Base-by-base conservation (phyloP, 228 moss, liverwort and hornwort genomes). In the Sphagnum fallax region DNA sequence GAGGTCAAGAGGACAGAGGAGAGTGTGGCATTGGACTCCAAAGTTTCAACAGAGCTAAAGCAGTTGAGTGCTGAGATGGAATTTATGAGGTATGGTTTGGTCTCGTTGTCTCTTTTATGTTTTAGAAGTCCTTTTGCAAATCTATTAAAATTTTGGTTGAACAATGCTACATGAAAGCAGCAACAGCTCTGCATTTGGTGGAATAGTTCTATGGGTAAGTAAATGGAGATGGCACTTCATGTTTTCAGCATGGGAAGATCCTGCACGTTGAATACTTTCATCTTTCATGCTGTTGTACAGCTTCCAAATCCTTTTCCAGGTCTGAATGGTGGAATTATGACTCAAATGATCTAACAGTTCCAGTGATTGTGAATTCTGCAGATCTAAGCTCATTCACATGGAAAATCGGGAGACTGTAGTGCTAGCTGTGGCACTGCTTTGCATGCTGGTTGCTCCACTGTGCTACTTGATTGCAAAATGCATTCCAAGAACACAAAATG, bases 361-460 rank as follows among this genome's bases (percentile, higher is more conserved):
- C 8, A 12, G 12, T 2, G 1, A 55, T 59, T 58, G 52, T 6
- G 9, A 18, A 48, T 55, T 55, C 16, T 74, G 68, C 95, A 96
- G 95, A 73, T 75, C 75, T 74, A 90, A 84, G 64, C 75, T 93
- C 11, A 88, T 88, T 64, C 87, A 72, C 51, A 83, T 93, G 90
- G 98, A 98, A 71, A 83, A 83, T 62, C 82, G 92, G 53, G 98
- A 93, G 77, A 73, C 87, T 32, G 75, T 85, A 60, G 92, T 85
- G 6, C 69, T 93, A 51, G 73, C 87, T 15, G 74, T 98, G 67
- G 88, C 83, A 69, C 79, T 93, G 16, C 63, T 92, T 32, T 87
- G 82, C 77, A 78, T 90, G 82, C 78, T 85, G 62, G 73, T 91
- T 61, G 85, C 90, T 16, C 86, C 89, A 32, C 67, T 91, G 57